phyloP scores from a whole-genome alignment of 2,329 filamentous ascomycete species.

The Rhynchosporium graminicola region DNA sequence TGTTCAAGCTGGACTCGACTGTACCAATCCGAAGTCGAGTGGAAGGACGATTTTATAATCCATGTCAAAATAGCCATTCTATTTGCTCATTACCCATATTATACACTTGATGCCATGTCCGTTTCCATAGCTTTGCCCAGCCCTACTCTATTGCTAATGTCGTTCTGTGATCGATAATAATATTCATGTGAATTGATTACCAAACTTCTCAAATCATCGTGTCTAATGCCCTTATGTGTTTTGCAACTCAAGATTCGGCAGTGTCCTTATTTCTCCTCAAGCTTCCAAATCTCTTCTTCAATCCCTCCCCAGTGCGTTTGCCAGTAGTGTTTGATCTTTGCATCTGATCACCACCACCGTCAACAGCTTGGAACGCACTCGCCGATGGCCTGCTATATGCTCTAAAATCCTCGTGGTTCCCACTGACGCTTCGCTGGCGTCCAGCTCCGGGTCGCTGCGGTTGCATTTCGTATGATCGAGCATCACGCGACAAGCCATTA shows the following conservation, averaged over 20 bases:
- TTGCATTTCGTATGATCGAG: slow-evolving; percentile 53
- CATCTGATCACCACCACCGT: slow-evolving; percentile 27
- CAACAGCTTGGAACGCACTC: slow-evolving; percentile 18
- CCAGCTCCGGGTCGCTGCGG: slow-evolving; percentile 37
- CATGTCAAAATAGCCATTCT: slow-evolving; percentile 9
- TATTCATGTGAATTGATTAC: slow-evolving; percentile 11
- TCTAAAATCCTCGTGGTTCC: slow-evolving; percentile 20
- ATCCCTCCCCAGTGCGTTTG: slow-evolving; percentile 48
- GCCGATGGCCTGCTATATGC: slow-evolving; percentile 13
- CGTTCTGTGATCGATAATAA: neutral
- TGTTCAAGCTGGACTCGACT: too few species aligned
- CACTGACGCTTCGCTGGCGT: slow-evolving; percentile 50
- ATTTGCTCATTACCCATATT: slow-evolving; percentile 12
- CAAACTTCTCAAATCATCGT: neutral
- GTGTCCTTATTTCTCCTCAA: slow-evolving; percentile 46
- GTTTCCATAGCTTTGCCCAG: neutral
- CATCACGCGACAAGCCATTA: slow-evolving; percentile 34
- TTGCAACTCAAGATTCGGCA: slow-evolving; percentile 14
- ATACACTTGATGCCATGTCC: slow-evolving; percentile 12
- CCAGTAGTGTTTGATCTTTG: slow-evolving; percentile 44
- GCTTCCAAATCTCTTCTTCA: slow-evolving; percentile 57
- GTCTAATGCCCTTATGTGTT: neutral
- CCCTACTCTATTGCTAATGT: slow-evolving; percentile 5
- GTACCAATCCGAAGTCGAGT: neutral
- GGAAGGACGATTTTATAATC: neutral